Evolutionary conservation across 305 asterid species (phyloP).

Genomic region (Solanum aculeatissimum): DNA sequence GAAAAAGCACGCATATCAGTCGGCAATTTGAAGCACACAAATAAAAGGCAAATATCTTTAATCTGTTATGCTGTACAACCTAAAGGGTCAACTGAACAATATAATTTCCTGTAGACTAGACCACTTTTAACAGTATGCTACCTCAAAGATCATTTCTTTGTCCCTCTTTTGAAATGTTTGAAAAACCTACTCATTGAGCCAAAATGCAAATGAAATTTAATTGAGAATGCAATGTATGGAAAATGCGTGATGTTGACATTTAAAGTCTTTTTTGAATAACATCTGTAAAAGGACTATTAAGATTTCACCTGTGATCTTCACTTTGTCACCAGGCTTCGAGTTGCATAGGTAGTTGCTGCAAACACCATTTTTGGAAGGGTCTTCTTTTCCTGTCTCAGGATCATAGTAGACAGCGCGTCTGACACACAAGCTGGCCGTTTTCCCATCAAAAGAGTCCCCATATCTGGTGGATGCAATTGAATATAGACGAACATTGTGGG

Average conservation of each 20-base stretch:
- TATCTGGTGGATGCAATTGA: conserved; percentile 95
- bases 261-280: background rate
- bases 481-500: conserved; percentile 77
- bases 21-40: background rate
- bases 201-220: background rate
- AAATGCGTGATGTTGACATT: background rate
- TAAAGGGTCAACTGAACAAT: background rate
- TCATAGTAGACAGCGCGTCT: conserved; percentile 91
- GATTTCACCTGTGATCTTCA: conserved; percentile 57
- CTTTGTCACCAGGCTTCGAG: conserved; percentile 83
- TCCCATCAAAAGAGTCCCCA: conserved; percentile 87
- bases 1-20: background rate
- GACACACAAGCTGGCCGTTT: conserved; percentile 88
- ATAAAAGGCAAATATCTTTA: background rate
- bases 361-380: conserved; percentile 72
- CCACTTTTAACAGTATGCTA: background rate
- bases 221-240: background rate
- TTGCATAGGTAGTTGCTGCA: conserved; percentile 90
- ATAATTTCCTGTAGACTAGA: background rate
- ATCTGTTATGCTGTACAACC: background rate
- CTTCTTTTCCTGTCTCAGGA: conserved; percentile 89
- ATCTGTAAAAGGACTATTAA: background rate
- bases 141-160: background rate
- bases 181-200: background rate
- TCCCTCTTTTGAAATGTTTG: background rate